phyloP scores from a whole-genome alignment of 1,284 basidiomycete species.

The Xanthoconium separans region DNA sequence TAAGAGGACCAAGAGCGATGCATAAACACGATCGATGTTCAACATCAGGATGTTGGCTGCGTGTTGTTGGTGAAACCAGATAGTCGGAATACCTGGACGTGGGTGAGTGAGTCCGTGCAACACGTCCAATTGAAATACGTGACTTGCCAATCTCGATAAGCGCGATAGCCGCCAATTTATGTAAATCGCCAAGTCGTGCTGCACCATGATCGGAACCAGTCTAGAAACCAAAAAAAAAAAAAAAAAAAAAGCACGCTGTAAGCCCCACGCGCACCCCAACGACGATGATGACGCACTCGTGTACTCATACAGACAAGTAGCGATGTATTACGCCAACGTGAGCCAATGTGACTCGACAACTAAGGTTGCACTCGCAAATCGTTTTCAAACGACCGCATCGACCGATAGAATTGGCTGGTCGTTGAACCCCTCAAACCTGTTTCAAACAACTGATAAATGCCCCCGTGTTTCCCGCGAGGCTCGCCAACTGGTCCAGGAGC shows the following conservation, averaged over 20 bases:
- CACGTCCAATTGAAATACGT: background rate
- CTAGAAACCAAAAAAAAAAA: too few relatives aligned
- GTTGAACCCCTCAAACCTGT: slow-evolving; percentile 55
- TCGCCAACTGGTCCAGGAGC: slow-evolving; percentile 38
- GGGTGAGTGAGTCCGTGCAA: slow-evolving; percentile 2
- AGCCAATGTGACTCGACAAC: too few relatives aligned
- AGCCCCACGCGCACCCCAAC: slow-evolving; percentile 11
- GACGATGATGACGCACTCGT: slow-evolving; percentile 18
- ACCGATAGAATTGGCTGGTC: slow-evolving; percentile 53
- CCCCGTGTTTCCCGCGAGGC: slow-evolving; percentile 47
- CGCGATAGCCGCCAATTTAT: slow-evolving; percentile 52
- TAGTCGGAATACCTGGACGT: slow-evolving; percentile 52
- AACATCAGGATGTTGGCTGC: slow-evolving; percentile 48
- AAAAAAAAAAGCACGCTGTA: too few relatives aligned
- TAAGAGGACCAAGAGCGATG: slow-evolving; percentile 52
- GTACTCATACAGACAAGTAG: slow-evolving; percentile 28
- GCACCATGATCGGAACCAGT: slow-evolving; percentile 50
- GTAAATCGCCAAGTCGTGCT: slow-evolving; percentile 50
- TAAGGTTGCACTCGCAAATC: slow-evolving; percentile 43
- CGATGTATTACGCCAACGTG: too few relatives aligned
- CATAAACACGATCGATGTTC: slow-evolving; percentile 59
- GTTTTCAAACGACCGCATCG: slow-evolving; percentile 46
- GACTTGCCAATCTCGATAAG: slow-evolving; percentile 53
- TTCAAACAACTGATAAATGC: slow-evolving; percentile 51
- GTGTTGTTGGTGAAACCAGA: slow-evolving; percentile 58